Conservation (phyloP, 257 asterid genomes). For the Scutellaria minor region DNA sequence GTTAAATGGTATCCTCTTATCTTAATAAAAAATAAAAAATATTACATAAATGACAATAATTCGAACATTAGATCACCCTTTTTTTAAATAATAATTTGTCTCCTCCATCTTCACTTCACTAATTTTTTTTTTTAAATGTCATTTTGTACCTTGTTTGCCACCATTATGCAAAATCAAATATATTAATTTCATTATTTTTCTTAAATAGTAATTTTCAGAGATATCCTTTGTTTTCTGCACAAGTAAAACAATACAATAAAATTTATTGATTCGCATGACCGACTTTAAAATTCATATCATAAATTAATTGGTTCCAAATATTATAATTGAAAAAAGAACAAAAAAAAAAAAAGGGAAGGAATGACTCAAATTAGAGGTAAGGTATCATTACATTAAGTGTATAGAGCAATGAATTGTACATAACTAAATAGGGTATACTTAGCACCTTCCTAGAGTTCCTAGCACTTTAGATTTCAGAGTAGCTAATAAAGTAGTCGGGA, state of each 20-base stretch:
- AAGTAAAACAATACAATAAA: not conserved
- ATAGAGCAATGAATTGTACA: not conserved
- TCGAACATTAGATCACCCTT: too few species aligned
- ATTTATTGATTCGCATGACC: not conserved
- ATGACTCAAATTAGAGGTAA: slow-evolving; percentile 25
- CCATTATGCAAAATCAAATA: not conserved
- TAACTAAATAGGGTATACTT: too few species aligned
- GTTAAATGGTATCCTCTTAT: too few species aligned
- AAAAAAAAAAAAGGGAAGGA: not conserved
- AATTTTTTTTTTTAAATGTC: too few species aligned
- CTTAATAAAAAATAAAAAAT: too few species aligned
- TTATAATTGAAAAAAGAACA: not conserved
- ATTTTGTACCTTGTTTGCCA: not conserved
- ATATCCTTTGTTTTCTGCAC: slow-evolving; percentile 23
- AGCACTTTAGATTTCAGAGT: too few species aligned
- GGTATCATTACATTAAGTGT: slow-evolving; percentile 17
- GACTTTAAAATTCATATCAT: not conserved
- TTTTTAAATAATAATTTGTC: too few species aligned
- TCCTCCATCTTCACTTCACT: too few species aligned
- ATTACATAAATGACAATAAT: too few species aligned
- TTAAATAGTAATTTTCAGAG: too few species aligned
- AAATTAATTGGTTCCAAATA: not conserved
- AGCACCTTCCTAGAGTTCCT: too few species aligned
- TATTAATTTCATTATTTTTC: not conserved
- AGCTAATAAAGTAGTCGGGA: too few species aligned